Base-by-base conservation (phyloP, 1,139 yeast genomes). In the Lodderomyces metapsilosis region DNA sequence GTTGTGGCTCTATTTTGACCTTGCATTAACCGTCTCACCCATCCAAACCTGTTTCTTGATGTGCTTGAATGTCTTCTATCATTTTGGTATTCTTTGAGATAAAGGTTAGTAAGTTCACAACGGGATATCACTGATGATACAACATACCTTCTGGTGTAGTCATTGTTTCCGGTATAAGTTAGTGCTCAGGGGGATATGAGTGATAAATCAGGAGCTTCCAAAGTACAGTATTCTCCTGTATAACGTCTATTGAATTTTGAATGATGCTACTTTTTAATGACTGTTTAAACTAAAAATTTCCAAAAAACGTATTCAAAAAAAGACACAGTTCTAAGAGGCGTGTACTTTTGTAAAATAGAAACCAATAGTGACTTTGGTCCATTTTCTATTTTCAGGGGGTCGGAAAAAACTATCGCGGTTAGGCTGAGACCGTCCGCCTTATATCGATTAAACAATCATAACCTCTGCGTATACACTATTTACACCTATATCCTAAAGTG, bases 11-110 rank as follows among this genome's bases (percentile, higher is more conserved):
- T 52, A 43, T 56, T 65, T 42, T 64, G 76, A 21, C 76, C 74
- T 46, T 71, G 76, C 68, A 72, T 69, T 38, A 72, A 63, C 39
- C 78, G 56, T 44, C 63, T 64, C 16, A 72, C 78, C 78, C 78
- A 72, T 4, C 71, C 66, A 49, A 72, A 72, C 34, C 77, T 56
- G 36, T 66, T 67, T 41, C 63, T 61, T 25, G 54, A 51, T 4
- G 45, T 27, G 30, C n/a, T 38, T 10, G 39, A 24, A 13, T 57
- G 61, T 33, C 64, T 56, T 45, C 56, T 55, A 22, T 45, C 50
- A 32, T 37, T 33, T 10, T 37, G 31, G 35, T 18, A 40, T 20
- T 43, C 48, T 45, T 16, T n/a, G 22, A 35, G 24, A 4, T n/a
- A n/a, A 43, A 33, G 37, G 25, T 39, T 36, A 23, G 13, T 38